Evolutionary conservation across 2,329 filamentous ascomycete species (phyloP).

Genomic region (Aspergillus fischeri): DNA sequence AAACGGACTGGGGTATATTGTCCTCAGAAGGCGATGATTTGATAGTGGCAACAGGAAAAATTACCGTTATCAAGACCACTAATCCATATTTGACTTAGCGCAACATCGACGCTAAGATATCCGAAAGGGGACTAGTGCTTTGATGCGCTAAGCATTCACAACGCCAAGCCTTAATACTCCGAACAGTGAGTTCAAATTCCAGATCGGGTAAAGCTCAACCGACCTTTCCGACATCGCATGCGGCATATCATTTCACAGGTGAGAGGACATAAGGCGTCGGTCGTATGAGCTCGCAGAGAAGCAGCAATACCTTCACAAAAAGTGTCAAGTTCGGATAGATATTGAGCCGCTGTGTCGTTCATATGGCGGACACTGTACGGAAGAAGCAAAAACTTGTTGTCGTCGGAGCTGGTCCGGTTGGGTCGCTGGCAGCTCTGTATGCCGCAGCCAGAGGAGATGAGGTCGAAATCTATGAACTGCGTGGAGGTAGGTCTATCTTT

Average conservation of each 20-base stretch:
- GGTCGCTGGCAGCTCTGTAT: conserved; percentile 86
- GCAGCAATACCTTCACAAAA: neutral
- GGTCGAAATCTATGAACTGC: conserved; percentile 91
- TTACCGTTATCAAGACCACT: neutral
- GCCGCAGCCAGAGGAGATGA: conserved; percentile 82
- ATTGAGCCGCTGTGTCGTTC: neutral
- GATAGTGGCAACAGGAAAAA: neutral
- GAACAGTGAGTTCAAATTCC: neutral
- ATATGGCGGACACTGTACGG: conserved; percentile 11
- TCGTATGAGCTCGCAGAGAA: neutral
- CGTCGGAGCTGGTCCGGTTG: conserved; percentile 89
- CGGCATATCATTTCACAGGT: neutral
- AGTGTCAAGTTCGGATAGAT: neutral
- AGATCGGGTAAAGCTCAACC: neutral
- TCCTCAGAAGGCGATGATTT: neutral
- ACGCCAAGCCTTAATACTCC: neutral
- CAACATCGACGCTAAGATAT: neutral
- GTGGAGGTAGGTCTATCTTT: conserved; percentile 64
- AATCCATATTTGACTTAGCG: neutral
- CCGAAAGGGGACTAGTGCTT: neutral
- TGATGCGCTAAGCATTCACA: neutral
- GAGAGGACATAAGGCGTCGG: neutral
- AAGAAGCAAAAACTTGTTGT: conserved; percentile 67
- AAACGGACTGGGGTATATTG: neutral
- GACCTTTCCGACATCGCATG: neutral